phyloP scores from a whole-genome alignment of 176 grass and related monocot genomes.

The Aegilops speltoides region DNA sequence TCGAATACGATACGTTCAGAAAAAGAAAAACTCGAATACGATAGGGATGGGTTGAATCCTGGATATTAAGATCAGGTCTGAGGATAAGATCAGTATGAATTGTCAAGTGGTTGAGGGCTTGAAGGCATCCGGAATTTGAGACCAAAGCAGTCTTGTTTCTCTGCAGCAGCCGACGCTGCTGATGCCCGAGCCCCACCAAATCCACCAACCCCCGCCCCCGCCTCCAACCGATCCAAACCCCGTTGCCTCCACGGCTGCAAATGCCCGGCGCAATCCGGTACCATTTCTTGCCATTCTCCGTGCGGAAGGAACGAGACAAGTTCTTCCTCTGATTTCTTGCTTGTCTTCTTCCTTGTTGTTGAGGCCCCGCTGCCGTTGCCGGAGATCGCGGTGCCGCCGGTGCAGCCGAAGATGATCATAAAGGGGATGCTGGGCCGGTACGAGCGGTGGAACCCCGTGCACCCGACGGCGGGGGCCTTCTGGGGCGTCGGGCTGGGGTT shows the following conservation, averaged over 20 bases:
- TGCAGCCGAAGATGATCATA: conserved; percentile 75
- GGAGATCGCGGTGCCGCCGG: conserved; percentile 13
- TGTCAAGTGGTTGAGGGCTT: not conserved
- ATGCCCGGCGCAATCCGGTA: conserved; percentile 36
- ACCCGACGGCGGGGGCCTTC: conserved; percentile 82
- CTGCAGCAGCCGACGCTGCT: not conserved
- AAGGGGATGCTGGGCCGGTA: conserved; percentile 80
- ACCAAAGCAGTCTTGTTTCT: conserved; percentile 5
- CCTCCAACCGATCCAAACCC: not conserved
- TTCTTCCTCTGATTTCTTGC: not conserved
- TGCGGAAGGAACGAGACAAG: not conserved
- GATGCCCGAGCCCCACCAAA: conserved; percentile 39
- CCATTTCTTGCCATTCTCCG: not conserved
- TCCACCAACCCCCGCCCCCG: not conserved
- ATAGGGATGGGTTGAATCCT: not conserved
- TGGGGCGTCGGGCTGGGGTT: conserved; percentile 86
- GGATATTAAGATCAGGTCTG: conserved; percentile 2
- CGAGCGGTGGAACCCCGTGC: conserved; percentile 91
- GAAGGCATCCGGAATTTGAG: not conserved
- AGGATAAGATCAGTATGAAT: not conserved
- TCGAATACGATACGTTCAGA: not conserved
- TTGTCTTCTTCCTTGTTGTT: not conserved
- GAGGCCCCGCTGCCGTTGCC: not conserved
- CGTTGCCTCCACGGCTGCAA: conserved; percentile 2
- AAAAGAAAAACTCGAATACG: not conserved